These are phyloP conservation scores for Dicorynia guianensis DNA, from an alignment of 306 rosid genomes.

Conservation along the genomic window DNA sequence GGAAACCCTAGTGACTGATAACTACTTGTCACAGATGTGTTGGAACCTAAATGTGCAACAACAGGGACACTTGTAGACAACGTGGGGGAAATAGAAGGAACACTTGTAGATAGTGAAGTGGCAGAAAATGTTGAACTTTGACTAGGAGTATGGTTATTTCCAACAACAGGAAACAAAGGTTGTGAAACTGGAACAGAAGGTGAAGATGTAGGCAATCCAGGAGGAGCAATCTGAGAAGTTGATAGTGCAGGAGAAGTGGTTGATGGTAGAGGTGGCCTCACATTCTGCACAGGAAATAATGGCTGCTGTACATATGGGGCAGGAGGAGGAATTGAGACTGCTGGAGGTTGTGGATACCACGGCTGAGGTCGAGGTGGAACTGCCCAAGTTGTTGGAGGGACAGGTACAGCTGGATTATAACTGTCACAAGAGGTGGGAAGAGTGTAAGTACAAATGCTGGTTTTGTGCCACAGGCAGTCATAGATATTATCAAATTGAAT, in stretches of 20 bases:
- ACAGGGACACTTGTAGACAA: constrained; percentile 52
- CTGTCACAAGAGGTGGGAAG: constrained; percentile 50
- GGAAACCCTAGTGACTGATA: constrained; percentile 56
- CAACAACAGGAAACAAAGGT: constrained; percentile 97
- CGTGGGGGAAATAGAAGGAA: constrained; percentile 54
- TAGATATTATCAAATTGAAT: constrained; percentile 1
- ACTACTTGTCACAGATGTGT: constrained; percentile 52
- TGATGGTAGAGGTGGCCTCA: constrained; percentile 71
- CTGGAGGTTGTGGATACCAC: constrained; percentile 82
- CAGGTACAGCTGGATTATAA: constrained; percentile 66
- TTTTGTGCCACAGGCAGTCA: neutral
- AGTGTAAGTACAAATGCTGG: neutral
- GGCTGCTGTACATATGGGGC: constrained; percentile 81
- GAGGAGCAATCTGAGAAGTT: constrained; percentile 73
- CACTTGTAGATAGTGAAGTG: constrained; percentile 60
- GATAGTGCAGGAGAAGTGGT: constrained; percentile 60
- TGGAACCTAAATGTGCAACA: constrained; percentile 61
- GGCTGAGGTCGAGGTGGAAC: constrained; percentile 88
- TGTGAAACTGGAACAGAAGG: constrained; percentile 80
- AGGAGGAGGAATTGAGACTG: constrained; percentile 79
- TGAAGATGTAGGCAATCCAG: constrained; percentile 79
- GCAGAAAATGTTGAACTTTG: constrained; percentile 76
- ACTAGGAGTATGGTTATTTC: constrained; percentile 60
- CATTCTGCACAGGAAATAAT: constrained; percentile 93
- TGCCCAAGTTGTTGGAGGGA: constrained; percentile 75